Conservation (phyloP, 225 moss, liverwort and hornwort genomes). For the Rhytidiadelphus loreus region DNA sequence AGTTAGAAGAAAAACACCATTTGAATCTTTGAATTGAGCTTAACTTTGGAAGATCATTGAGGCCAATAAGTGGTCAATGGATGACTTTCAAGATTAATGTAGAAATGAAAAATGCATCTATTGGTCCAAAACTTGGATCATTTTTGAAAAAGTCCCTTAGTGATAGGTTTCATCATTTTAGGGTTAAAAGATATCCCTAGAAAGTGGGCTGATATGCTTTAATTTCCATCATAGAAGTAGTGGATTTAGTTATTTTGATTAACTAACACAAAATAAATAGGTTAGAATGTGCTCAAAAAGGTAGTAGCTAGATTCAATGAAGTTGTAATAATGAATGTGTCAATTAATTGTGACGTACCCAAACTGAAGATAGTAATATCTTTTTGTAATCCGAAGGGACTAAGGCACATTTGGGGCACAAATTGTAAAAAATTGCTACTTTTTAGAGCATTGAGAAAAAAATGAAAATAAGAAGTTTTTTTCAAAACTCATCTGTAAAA, state of each 20-base stretch:
- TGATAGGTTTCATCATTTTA: neutral
- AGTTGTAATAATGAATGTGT: neutral
- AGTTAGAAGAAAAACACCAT: neutral
- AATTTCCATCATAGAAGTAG: too few relatives aligned
- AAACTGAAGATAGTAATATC: neutral
- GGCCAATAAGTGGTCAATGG: neutral
- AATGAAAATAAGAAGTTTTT: too few relatives aligned
- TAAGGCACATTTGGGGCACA: too few relatives aligned
- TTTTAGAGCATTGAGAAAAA: too few relatives aligned
- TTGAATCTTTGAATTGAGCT: neutral
- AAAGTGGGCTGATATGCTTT: neutral
- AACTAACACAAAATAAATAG: neutral
- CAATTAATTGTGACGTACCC: neutral
- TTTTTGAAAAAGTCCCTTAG: neutral
- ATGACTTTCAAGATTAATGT: too few relatives aligned
- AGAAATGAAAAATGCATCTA: neutral
- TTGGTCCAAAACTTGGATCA: neutral
- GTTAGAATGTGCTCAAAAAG: neutral
- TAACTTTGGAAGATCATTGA: fast-evolving
- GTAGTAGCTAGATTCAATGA: neutral
- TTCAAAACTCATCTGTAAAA: too few relatives aligned
- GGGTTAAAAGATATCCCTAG: neutral
- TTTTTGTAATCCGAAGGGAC: too few relatives aligned
- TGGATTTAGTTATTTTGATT: neutral
- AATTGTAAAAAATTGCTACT: too few relatives aligned